Evolutionary conservation across 1,284 basidiomycete genomes (phyloP).

Genomic region (Trichosporon faecale): DNA sequence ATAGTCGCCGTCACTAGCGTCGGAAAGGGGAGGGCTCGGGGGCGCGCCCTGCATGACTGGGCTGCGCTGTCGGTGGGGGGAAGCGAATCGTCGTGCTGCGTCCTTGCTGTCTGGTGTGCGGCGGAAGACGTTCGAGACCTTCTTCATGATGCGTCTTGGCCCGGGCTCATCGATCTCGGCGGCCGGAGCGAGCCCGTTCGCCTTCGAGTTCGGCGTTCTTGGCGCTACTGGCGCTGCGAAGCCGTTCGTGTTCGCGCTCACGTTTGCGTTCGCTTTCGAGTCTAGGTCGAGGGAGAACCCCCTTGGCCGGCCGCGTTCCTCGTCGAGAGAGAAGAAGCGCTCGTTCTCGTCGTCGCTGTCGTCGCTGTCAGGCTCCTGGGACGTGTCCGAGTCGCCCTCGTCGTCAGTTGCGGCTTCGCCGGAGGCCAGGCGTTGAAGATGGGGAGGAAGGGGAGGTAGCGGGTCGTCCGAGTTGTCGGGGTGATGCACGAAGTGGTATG

Average conservation of each 20-base stretch:
- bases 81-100: neutral
- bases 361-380: slow-evolving; percentile 12
- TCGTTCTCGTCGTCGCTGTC: slow-evolving; percentile 19
- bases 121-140: slow-evolving; percentile 38
- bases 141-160: slow-evolving; percentile 32
- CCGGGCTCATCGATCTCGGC: neutral
- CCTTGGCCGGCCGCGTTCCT: neutral
- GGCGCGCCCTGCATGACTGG: slow-evolving; percentile 45
- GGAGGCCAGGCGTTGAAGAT: slow-evolving; percentile 23
- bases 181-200: neutral
- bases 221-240: neutral
- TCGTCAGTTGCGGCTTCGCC: slow-evolving; percentile 23
- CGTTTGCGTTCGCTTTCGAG: neutral
- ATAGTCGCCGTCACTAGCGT: slow-evolving; percentile 21
- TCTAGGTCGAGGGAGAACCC: slow-evolving; percentile 1
- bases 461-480: slow-evolving; percentile 20
- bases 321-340: neutral
- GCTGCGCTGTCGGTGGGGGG: slow-evolving; percentile 17
- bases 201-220: slow-evolving; percentile 3
- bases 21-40: slow-evolving; percentile 48
- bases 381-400: slow-evolving; percentile 24
- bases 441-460: slow-evolving; percentile 28
- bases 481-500: slow-evolving; percentile 35
- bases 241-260: neutral
- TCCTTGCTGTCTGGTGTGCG: slow-evolving; percentile 14